Evolutionary conservation across 495 filamentous ascomycete genomes (phyloP).

Genomic region (Penicillium salamii): DNA sequence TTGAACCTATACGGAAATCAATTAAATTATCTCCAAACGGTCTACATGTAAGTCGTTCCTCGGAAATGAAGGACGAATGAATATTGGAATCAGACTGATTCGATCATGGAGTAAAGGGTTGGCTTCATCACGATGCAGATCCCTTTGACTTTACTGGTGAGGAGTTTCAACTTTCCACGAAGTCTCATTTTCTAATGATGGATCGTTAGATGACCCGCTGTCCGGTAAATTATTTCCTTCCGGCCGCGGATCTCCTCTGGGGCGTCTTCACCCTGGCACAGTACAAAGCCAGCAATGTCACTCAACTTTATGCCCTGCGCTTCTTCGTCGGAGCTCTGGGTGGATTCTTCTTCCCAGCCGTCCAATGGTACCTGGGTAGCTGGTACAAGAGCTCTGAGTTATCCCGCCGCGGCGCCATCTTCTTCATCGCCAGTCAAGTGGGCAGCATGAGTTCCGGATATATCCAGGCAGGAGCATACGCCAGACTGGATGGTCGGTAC

Average conservation of each 20-base stretch:
- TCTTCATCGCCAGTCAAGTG: conserved; percentile 40
- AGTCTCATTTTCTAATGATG: no score
- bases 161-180: background rate
- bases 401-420: conserved; percentile 40
- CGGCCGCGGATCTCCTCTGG: conserved; percentile 38
- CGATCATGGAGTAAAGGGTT: conserved; percentile 19
- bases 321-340: conserved; percentile 88
- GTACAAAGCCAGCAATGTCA: conserved; percentile 31
- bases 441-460: conserved; percentile 44
- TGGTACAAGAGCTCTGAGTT: conserved; percentile 35
- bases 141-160: conserved; percentile 21
- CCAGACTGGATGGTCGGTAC: conserved; percentile 34
- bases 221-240: conserved; percentile 29
- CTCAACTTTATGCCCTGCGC: conserved; percentile 49
- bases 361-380: conserved; percentile 28
- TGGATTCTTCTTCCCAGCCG: conserved; percentile 69
- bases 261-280: conserved; percentile 41
- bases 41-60: conserved; percentile 36
- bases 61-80: background rate
- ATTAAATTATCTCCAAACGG: conserved; percentile 43
- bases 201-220: conserved; percentile 29
- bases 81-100: background rate
- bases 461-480: conserved; percentile 42
- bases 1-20: conserved; percentile 41
- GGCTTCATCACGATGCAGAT: conserved; percentile 28